Evolutionary conservation across 139 green algal species (phyloP).

Genomic region (Coelastrella sp.): DNA sequence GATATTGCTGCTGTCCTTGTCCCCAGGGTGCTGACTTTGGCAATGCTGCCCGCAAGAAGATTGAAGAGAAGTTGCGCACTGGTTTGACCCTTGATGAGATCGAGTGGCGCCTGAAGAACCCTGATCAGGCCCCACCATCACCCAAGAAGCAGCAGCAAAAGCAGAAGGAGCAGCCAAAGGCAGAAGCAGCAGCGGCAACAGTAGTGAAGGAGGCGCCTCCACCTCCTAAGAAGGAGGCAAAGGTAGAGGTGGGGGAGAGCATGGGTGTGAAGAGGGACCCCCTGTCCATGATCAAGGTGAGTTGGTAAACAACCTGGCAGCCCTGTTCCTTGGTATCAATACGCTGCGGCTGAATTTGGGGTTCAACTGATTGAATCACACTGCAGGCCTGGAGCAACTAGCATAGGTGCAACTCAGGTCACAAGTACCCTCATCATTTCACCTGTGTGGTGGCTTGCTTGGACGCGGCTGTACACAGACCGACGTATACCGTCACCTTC

Average conservation of each 20-base stretch:
- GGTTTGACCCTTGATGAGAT: constrained; percentile 65
- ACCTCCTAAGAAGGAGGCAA: not conserved
- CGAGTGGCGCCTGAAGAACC: constrained; percentile 52
- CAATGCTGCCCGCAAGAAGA: constrained; percentile 53
- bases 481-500: too few species aligned
- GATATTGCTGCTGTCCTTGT: not conserved
- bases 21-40: constrained; percentile 79
- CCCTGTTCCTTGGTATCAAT: too few species aligned
- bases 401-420: too few species aligned
- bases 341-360: too few species aligned
- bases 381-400: too few species aligned
- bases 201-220: not conserved
- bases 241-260: constrained; percentile 65
- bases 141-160: constrained; percentile 44
- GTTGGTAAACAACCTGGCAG: not conserved
- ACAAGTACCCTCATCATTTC: too few species aligned
- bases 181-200: not conserved
- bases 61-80: constrained; percentile 66
- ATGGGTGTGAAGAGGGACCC: constrained; percentile 71
- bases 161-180: constrained; percentile 26
- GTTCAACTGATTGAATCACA: too few species aligned
- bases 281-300: constrained; percentile 81
- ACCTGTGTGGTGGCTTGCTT: too few species aligned
- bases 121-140: not conserved
- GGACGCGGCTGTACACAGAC: too few species aligned